phyloP scores from a whole-genome alignment of 495 filamentous ascomycete genomes.

The Mycothermus thermophilus region DNA sequence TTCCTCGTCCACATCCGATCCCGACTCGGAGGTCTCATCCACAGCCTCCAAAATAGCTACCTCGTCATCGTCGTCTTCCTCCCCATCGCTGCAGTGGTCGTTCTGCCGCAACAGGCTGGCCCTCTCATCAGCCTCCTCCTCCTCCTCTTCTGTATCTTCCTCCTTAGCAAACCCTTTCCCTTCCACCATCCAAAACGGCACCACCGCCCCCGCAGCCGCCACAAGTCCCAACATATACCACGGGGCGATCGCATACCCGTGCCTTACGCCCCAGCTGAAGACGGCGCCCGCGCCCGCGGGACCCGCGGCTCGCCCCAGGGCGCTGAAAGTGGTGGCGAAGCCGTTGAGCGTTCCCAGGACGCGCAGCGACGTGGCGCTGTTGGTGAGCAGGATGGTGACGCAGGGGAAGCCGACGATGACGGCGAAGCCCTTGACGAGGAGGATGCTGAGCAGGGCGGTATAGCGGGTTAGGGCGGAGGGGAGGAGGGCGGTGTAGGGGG shows the following conservation, averaged over 20 bases:
- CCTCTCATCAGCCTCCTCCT: conserved; percentile 4
- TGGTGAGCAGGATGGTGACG: conserved; percentile 79
- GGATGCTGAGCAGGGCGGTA: conserved; percentile 36
- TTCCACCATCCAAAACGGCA: conserved; percentile 59
- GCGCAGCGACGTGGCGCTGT: conserved; percentile 58
- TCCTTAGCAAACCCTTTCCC: conserved; percentile 48
- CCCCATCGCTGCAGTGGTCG: background rate
- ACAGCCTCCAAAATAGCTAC: conserved; percentile 1
- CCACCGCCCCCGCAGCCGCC: conserved; percentile 46
- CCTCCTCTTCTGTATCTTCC: conserved; percentile 27
- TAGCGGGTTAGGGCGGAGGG: conserved; percentile 28
- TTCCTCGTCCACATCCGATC: background rate
- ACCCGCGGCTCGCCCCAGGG: conserved; percentile 62
- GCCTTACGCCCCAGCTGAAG: conserved; percentile 57
- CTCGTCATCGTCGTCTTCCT: conserved; percentile 2
- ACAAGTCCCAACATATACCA: conserved; percentile 62
- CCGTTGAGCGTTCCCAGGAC: conserved; percentile 85
- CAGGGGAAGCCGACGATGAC: conserved; percentile 78
- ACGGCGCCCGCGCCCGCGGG: conserved; percentile 52
- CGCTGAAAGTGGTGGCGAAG: conserved; percentile 64
- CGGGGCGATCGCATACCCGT: conserved; percentile 57
- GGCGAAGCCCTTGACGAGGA: conserved; percentile 54
- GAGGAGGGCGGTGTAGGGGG: conserved; percentile 57
- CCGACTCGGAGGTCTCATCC: background rate
- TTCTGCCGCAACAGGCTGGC: background rate